Conservation (phyloP, 192 early-diverging fungal genomes). For the Phycomyces nitens region DNA sequence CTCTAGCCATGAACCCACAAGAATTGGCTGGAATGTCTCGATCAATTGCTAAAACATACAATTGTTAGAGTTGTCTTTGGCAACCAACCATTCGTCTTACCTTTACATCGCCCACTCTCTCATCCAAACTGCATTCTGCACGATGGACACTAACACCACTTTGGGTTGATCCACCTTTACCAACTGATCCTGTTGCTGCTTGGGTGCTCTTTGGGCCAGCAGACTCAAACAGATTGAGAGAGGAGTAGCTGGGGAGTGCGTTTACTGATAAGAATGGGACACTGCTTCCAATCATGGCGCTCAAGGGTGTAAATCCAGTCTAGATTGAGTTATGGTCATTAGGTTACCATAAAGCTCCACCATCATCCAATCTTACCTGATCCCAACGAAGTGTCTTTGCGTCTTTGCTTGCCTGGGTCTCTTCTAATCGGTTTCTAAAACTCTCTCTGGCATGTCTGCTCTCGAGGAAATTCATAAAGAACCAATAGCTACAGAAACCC, state of each 20-base stretch:
- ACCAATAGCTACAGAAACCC: conserved; percentile 36
- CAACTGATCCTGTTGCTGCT: not conserved
- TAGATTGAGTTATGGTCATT: not conserved
- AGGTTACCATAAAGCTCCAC: too few species aligned
- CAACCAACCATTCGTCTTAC: too few species aligned
- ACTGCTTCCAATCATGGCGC: conserved; percentile 13
- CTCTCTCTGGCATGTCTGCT: conserved; percentile 40
- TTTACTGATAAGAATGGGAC: conserved; percentile 19
- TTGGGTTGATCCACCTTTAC: not conserved
- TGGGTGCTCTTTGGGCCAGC: conserved; percentile 6
- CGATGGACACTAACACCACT: conserved; percentile 6
- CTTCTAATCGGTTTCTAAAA: conserved; percentile 22
- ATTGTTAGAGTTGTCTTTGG: too few species aligned
- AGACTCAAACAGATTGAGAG: conserved; percentile 35
- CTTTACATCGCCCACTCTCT: conserved; percentile 28
- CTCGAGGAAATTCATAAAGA: conserved; percentile 44
- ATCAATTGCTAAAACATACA: conserved; percentile 36
- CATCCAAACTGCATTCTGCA: conserved; percentile 18
- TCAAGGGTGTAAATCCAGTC: conserved; percentile 12
- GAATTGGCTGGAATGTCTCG: conserved; percentile 55
- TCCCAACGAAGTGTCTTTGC: conserved; percentile 14
- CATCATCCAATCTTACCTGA: too few species aligned
- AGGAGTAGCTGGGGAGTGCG: conserved; percentile 14
- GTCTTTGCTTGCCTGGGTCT: not conserved
- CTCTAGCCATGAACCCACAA: conserved; percentile 80